A percentile compares a stretch with the other conserved stretches of the same genome.
Evolutionary conservation across 768 basidiomycete species (phyloP).

Genomic region (Russula emetica): DNA sequence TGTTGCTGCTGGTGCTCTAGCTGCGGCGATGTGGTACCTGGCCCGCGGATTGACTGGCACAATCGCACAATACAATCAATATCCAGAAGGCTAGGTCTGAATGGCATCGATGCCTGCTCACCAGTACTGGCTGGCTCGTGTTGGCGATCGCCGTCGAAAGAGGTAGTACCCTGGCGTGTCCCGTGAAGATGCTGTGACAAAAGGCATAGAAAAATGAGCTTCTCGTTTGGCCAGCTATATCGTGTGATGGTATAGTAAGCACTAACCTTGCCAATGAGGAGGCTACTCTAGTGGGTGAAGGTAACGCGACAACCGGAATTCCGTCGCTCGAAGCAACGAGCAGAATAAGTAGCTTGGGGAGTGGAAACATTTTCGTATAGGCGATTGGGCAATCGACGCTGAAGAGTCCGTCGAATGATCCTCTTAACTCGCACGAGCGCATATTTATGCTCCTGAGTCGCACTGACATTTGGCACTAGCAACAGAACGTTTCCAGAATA

Average conservation of each 20-base stretch:
- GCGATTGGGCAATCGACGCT: not conserved
- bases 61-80: not conserved
- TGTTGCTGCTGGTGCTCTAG: not conserved
- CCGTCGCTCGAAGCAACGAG: not conserved
- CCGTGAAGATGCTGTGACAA: not conserved
- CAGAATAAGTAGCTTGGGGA: not conserved
- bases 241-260: not conserved
- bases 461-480: not conserved
- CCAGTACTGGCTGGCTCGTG: not conserved
- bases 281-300: not conserved
- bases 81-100: not conserved
- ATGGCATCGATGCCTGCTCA: not conserved
- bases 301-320: not conserved
- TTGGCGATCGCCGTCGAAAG: not conserved
- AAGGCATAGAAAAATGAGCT: not conserved
- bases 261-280: not conserved
- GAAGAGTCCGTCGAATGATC: not conserved
- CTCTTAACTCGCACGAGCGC: not conserved
- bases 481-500: not conserved
- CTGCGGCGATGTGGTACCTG: not conserved
- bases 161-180: not conserved
- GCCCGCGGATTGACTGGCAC: not conserved
- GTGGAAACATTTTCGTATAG: not conserved
- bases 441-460: not conserved
- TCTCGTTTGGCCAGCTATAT: not conserved